phyloP scores from a whole-genome alignment of 805 yeast genomes.

The Lipomyces sp. region DNA sequence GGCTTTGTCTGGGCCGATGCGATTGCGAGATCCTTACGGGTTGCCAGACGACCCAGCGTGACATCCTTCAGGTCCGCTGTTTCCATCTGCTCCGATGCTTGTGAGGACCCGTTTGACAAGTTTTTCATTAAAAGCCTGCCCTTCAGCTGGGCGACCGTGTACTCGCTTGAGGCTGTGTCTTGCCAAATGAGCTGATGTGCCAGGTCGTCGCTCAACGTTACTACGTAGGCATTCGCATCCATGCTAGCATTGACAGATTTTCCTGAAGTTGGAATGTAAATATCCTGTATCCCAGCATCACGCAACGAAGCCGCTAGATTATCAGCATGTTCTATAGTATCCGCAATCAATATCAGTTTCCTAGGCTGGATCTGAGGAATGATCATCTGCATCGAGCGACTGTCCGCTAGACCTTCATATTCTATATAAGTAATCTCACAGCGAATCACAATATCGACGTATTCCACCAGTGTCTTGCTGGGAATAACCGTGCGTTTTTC shows the following conservation, averaged over 20 bases:
- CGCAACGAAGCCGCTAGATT: constrained; percentile 34
- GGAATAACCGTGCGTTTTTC: constrained; percentile 34
- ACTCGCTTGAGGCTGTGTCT: constrained; percentile 70
- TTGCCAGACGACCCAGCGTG: constrained; percentile 14
- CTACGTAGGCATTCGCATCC: constrained; percentile 58
- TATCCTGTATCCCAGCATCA: constrained; percentile 40
- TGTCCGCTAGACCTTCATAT: constrained; percentile 80
- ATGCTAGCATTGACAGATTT: constrained; percentile 49
- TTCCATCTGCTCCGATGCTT: constrained; percentile 26
- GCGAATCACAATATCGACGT: constrained; percentile 54
- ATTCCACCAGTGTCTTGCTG: constrained; percentile 38
- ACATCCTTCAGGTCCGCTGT: not conserved
- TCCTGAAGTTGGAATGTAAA: constrained; percentile 36
- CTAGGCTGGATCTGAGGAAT: constrained; percentile 79
- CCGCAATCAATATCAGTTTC: constrained; percentile 64
- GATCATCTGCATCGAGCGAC: constrained; percentile 77
- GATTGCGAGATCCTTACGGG: constrained; percentile 23
- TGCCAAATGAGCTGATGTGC: constrained; percentile 79
- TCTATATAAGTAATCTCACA: constrained; percentile 81
- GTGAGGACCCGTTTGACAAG: constrained; percentile 19
- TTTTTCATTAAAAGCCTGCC: constrained; percentile 57
- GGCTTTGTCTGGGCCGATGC: constrained; percentile 43
- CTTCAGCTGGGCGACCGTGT: constrained; percentile 76
- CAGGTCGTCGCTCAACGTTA: constrained; percentile 69
- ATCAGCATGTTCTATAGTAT: constrained; percentile 36